Percentiles rank a stretch among this genome's conserved stretches.
Evolutionary conservation across 306 rosid species (phyloP).

Genomic region (Acacia acuminata): DNA sequence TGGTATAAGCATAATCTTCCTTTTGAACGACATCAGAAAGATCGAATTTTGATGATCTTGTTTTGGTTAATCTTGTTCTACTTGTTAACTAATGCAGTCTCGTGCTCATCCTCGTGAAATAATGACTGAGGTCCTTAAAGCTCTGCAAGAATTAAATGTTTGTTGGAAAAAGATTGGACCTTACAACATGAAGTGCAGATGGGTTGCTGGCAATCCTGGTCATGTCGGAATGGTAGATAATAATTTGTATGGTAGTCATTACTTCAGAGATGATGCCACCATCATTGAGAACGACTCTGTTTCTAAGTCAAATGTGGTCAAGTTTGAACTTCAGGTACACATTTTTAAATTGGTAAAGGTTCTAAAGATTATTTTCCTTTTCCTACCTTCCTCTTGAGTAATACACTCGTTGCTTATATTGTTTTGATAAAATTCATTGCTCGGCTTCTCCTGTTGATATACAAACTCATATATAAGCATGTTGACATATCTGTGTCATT

Average conservation of each 20-base stretch:
- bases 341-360: neutral
- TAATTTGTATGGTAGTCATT: constrained; percentile 42
- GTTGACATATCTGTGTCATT: constrained; percentile 25
- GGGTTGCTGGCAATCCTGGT: constrained; percentile 57
- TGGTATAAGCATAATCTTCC: neutral
- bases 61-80: constrained; percentile 15
- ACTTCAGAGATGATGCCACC: constrained; percentile 58
- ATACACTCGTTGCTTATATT: neutral
- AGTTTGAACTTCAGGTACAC: constrained; percentile 93
- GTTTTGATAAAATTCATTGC: neutral
- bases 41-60: constrained; percentile 24
- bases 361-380: neutral
- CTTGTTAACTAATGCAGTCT: constrained; percentile 52
- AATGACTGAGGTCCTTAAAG: constrained; percentile 94
- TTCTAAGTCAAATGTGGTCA: constrained; percentile 66
- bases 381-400: neutral
- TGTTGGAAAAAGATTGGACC: constrained; percentile 96
- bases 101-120: constrained; percentile 94
- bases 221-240: constrained; percentile 73
- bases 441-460: neutral
- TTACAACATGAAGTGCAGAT: constrained; percentile 95
- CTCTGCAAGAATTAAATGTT: constrained; percentile 85
- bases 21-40: neutral
- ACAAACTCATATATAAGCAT: neutral
- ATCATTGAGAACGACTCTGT: constrained; percentile 61